phyloP scores from a whole-genome alignment of 2,329 filamentous ascomycete species.

The Thelonectria discophora region DNA sequence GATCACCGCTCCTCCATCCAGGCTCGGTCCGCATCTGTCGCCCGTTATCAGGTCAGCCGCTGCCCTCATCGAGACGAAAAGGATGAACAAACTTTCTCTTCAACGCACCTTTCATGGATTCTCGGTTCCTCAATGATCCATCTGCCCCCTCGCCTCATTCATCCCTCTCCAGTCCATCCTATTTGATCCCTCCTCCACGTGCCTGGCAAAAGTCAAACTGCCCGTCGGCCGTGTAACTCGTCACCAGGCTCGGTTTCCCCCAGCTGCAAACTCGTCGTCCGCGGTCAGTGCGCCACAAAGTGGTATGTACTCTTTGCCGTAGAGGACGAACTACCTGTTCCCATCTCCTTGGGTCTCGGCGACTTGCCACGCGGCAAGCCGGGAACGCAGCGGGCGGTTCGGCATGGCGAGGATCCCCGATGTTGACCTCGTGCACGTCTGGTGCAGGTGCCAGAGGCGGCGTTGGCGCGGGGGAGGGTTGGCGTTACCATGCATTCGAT shows the following conservation, averaged over 20 bases:
- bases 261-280: slow-evolving; percentile 68
- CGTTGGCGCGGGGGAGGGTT: slow-evolving; percentile 73
- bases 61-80: no score
- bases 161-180: no score
- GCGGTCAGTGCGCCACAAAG: slow-evolving; percentile 85
- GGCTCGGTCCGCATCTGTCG: no score
- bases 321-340: slow-evolving; percentile 75
- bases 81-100: slow-evolving; percentile 14
- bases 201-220: slow-evolving; percentile 59
- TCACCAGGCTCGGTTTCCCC: slow-evolving; percentile 64
- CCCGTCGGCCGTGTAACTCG: slow-evolving; percentile 58
- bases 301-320: slow-evolving; percentile 87
- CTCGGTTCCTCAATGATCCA: slow-evolving; percentile 48
- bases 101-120: slow-evolving; percentile 57
- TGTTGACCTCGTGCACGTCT: slow-evolving; percentile 78
- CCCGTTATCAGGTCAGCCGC: no score
- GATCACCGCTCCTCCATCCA: no score
- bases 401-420: slow-evolving; percentile 85
- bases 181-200: slow-evolving; percentile 53
- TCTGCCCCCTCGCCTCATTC: no score
- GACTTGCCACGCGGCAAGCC: slow-evolving; percentile 72
- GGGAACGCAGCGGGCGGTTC: no score
- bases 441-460: slow-evolving; percentile 81
- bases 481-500: slow-evolving; percentile 89
- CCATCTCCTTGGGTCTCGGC: slow-evolving; percentile 86